Evolutionary conservation across 2,329 filamentous ascomycete species (phyloP), one percentile per base, ranked within the genome.

Genomic region (Raffaelea arxii): DNA sequence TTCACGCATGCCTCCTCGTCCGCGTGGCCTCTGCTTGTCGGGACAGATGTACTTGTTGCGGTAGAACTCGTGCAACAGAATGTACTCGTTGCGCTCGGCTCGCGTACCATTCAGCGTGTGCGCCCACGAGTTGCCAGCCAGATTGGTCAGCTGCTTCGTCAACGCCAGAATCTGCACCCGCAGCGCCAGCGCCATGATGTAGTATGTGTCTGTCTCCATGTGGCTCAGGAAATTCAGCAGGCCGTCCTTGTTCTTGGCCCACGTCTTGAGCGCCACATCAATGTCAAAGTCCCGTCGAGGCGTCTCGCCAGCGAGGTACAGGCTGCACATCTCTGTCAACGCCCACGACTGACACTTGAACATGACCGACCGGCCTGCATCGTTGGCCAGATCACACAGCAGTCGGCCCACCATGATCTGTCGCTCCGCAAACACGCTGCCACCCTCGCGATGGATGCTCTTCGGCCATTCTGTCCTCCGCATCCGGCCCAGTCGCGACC

Each of bases 101-200:
- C 92, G 84, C 19, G 92, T 98, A 64, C 92, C 92, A 32, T 88
- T 96, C 36, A 98, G 71, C 3, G 92, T 98, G 61, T 92, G 82
- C 46, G 91, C 91, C 92, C 92, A 98, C 1, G 92, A 97, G 65
- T 98, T 98, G 56, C 92, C 92, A 51, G 92, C 92, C 62, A 98
- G 72, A 58, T 97, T 97, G 14, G 92, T 98, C 53, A 98, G 71
- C 42, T 96, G 86, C 64, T 96, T 97, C 21, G 91, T 95, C 46
- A 98, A 70, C 14, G 92, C 87, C 39, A 98, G 74, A 71, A 98
- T 86, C 64, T 98, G 92, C 22, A 94, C 83, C 51, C 85, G 83
- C 46, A 98, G 66, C 4, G 89, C 88, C 53, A 98, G 74, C 3
- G 94, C 91, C 38, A 92, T 86, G 56, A 98, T 88, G 65, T 91